These are phyloP conservation scores for Petunia axillaris DNA, from an alignment of 257 asterid genomes.

Conservation along the genomic window DNA sequence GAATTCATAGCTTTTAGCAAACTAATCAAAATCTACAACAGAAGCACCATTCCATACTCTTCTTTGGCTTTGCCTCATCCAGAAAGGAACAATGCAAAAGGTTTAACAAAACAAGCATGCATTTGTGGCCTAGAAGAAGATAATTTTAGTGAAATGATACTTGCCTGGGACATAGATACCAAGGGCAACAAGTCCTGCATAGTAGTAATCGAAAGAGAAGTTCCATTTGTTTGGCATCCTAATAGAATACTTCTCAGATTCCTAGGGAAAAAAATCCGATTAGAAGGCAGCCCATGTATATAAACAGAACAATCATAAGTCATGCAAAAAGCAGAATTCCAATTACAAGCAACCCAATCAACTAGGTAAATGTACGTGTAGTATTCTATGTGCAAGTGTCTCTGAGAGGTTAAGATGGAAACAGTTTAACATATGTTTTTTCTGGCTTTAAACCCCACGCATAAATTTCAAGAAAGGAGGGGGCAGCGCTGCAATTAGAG, in stretches of 20 bases:
- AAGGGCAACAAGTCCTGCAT: constrained; percentile 53
- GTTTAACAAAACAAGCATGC: neutral
- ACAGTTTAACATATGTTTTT: neutral
- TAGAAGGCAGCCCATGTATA: neutral
- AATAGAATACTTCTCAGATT: constrained; percentile 59
- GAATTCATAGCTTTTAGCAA: neutral
- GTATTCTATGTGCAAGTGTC: neutral
- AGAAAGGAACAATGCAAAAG: neutral
- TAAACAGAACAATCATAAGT: neutral
- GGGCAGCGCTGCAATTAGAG: neutral
- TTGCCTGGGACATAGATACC: constrained; percentile 76
- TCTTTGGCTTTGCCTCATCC: neutral
- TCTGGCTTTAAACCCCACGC: too few relatives aligned
- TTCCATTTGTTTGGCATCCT: constrained; percentile 88
- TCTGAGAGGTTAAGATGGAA: neutral
- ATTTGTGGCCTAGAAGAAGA: neutral
- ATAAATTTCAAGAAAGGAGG: neutral
- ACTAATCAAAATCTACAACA: neutral
- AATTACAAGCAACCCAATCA: neutral
- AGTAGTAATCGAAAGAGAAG: constrained; percentile 79
- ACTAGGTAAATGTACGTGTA: neutral
- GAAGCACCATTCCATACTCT: too few relatives aligned
- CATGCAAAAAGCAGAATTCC: neutral
- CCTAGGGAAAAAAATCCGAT: constrained; percentile 34
- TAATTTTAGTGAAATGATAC: neutral